Evolutionary conservation across 1,284 basidiomycete genomes (phyloP).

Genomic region (Trichosporon asahii): DNA sequence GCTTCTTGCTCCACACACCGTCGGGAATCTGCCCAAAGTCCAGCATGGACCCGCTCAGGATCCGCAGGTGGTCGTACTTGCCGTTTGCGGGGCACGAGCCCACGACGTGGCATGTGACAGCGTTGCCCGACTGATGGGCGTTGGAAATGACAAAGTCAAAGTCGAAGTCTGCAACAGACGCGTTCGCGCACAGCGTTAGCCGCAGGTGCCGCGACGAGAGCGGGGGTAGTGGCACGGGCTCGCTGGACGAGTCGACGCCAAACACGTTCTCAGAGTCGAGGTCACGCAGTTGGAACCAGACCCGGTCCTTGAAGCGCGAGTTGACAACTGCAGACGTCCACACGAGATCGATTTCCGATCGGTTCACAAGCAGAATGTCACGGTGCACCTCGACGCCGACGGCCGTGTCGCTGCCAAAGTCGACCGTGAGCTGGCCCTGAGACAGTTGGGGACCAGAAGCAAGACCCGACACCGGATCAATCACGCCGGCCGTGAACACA

Average conservation of each 20-base stretch:
- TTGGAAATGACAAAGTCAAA: conserved; percentile 49
- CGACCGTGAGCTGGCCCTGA: conserved; percentile 38
- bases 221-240: conserved; percentile 44
- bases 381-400: conserved; percentile 42
- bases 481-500: conserved; percentile 43
- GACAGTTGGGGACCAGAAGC: conserved; percentile 35
- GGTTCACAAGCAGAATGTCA: conserved; percentile 47
- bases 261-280: conserved; percentile 51
- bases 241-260: conserved; percentile 42
- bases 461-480: conserved; percentile 40
- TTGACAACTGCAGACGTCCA: conserved; percentile 45
- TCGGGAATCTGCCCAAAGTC: conserved; percentile 56
- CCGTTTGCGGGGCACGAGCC: conserved; percentile 39
- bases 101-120: conserved; percentile 40
- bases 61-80: conserved; percentile 50
- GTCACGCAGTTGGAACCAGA: conserved; percentile 49
- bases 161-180: conserved; percentile 39
- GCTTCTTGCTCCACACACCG: conserved; percentile 54
- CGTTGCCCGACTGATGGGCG: conserved; percentile 44
- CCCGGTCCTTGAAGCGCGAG: conserved; percentile 39
- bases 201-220: conserved; percentile 46
- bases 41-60: conserved; percentile 52
- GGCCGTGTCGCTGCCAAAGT: conserved; percentile 47
- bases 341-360: conserved; percentile 47
- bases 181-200: conserved; percentile 35